phyloP scores from a whole-genome alignment of 345 rosid genomes.

The Aurinia saxatilis region DNA sequence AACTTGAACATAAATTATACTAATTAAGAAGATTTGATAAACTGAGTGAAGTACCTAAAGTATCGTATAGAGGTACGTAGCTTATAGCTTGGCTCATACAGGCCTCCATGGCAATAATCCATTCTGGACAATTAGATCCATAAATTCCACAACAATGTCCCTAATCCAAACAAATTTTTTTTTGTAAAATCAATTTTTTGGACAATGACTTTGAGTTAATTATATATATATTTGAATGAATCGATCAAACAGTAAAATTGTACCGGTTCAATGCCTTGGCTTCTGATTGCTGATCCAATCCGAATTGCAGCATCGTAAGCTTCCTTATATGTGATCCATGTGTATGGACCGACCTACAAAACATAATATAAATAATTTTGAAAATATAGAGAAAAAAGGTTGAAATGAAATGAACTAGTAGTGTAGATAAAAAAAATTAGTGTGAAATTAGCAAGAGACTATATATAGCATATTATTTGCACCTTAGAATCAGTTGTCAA shows the following conservation, averaged over 20 bases:
- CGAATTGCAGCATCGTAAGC: conserved; percentile 54
- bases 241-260: not conserved
- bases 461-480: not conserved
- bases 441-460: not conserved
- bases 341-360: conserved; percentile 63
- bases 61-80: conserved; percentile 79
- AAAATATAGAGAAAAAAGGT: too few relatives aligned
- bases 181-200: not conserved
- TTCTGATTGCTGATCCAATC: conserved; percentile 72
- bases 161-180: conserved; percentile 12
- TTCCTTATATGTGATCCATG: conserved; percentile 74
- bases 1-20: not conserved
- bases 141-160: conserved; percentile 85
- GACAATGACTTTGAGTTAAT: not conserved
- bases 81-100: conserved; percentile 72
- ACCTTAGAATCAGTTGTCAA: conserved; percentile 63
- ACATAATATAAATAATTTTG: too few relatives aligned
- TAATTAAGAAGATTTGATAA: conserved; percentile 36
- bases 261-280: conserved; percentile 65
- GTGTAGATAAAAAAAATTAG: not conserved
- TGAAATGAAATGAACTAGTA: not conserved
- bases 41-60: conserved; percentile 56
- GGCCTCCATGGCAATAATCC: conserved; percentile 92
- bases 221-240: not conserved
- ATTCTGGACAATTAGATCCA: conserved; percentile 83